phyloP scores from a whole-genome alignment of 2,329 filamentous ascomycete genomes.

The Tolypocladium amazonense region DNA sequence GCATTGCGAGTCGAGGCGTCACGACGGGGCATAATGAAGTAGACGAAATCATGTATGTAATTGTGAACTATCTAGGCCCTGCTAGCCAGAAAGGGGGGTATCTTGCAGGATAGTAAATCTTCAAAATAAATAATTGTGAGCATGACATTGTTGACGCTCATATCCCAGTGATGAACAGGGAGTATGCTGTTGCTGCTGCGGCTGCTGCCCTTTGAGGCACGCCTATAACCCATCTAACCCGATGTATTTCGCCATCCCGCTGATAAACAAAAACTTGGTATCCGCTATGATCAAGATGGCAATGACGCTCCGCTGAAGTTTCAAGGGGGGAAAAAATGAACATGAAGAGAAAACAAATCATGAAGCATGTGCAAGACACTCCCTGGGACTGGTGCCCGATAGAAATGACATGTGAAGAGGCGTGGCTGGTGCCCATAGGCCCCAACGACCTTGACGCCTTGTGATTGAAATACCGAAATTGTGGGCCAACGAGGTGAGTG shows the following conservation, averaged over 20 bases:
- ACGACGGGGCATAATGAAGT: background rate
- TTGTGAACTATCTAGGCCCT: background rate
- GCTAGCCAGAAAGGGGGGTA: background rate
- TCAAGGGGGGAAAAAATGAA: background rate
- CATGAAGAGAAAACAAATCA: background rate
- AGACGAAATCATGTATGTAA: background rate
- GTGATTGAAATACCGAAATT: background rate
- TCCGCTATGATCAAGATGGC: background rate
- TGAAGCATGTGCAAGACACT: background rate
- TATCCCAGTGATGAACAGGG: background rate
- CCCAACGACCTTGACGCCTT: background rate
- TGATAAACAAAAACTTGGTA: background rate
- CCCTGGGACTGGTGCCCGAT: background rate
- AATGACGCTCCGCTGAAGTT: constrained; percentile 1
- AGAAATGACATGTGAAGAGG: background rate
- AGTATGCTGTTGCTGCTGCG: background rate
- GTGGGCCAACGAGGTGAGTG: background rate
- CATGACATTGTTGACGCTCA: background rate
- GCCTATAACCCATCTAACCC: background rate
- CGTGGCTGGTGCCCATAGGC: background rate
- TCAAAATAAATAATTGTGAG: background rate
- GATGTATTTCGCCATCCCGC: background rate
- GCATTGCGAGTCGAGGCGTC: background rate
- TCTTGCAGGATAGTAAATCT: background rate
- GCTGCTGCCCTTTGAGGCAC: background rate